Conservation (phyloP, 257 asterid species). For the Gardenia jasminoides region DNA sequence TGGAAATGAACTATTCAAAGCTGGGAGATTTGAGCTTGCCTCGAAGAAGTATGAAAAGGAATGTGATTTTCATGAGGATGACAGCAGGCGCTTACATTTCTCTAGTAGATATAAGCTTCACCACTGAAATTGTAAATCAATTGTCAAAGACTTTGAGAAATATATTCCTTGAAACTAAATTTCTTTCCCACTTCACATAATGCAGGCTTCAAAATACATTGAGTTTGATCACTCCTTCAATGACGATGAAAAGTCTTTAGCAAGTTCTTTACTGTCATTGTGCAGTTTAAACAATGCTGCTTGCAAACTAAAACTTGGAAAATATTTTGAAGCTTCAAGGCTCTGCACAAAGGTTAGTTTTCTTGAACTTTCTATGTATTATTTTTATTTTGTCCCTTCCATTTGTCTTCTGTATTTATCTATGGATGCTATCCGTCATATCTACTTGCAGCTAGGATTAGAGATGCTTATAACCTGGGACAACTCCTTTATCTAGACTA, state of each 20-base stretch:
- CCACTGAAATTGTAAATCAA: not conserved
- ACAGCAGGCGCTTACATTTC: not conserved
- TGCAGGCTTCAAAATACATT: constrained; percentile 51
- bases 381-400: too few species aligned
- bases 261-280: constrained; percentile 29
- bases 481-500: not conserved
- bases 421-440: not conserved
- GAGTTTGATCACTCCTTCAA: constrained; percentile 49
- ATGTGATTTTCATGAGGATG: constrained; percentile 22
- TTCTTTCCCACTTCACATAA: not conserved
- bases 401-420: not conserved
- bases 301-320: constrained; percentile 52
- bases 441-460: not conserved
- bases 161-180: constrained; percentile 5
- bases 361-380: not conserved
- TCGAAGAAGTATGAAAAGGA: constrained; percentile 63
- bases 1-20: constrained; percentile 48
- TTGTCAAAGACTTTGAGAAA: not conserved
- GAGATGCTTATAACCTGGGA: not conserved
- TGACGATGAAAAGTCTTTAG: constrained; percentile 33
- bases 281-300: constrained; percentile 63
- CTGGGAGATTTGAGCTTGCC: constrained; percentile 47
- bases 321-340: constrained; percentile 40
- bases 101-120: not conserved
- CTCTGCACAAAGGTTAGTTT: constrained; percentile 47